Conservation (phyloP, 768 basidiomycete genomes). For the Pleurotus platypus region DNA sequence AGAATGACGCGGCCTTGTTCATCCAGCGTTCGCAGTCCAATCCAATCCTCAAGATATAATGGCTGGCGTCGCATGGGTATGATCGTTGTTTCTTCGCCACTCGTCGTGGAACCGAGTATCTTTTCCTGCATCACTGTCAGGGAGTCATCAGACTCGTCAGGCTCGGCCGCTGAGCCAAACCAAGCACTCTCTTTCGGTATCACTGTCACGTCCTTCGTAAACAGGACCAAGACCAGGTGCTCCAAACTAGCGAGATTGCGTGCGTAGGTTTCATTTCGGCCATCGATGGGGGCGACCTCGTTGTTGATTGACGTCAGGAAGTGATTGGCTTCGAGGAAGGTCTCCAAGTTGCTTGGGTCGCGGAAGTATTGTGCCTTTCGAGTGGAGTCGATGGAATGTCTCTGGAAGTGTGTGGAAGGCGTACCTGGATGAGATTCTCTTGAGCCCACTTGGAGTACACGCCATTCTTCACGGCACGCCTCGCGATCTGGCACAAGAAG, state of each 20-base stretch:
- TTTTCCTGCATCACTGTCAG: not conserved
- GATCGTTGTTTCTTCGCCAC: slow-evolving; percentile 22
- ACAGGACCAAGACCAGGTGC: slow-evolving; percentile 70
- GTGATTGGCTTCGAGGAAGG: slow-evolving; percentile 55
- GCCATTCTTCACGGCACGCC: slow-evolving; percentile 54
- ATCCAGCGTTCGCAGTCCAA: slow-evolving; percentile 71
- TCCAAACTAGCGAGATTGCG: slow-evolving; percentile 57
- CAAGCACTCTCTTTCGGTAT: slow-evolving; percentile 83
- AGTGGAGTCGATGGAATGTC: not conserved
- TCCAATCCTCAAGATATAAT: slow-evolving; percentile 77
- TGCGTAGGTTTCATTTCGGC: slow-evolving; percentile 58
- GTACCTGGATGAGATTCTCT: slow-evolving; percentile 67
- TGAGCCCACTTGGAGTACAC: slow-evolving; percentile 80
- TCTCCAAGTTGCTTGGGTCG: slow-evolving; percentile 56
- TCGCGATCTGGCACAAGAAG: slow-evolving; percentile 64
- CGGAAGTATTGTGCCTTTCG: slow-evolving; percentile 83
- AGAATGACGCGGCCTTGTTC: slow-evolving; percentile 58
- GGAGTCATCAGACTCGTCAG: slow-evolving; percentile 23
- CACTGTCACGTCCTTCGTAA: slow-evolving; percentile 71
- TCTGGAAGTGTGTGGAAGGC: slow-evolving; percentile 4
- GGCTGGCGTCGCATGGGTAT: slow-evolving; percentile 73
- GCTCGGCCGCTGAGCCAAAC: slow-evolving; percentile 71
- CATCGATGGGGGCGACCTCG: slow-evolving; percentile 40
- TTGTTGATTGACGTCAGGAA: slow-evolving; percentile 82
- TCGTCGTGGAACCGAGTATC: not conserved